phyloP scores from a whole-genome alignment of 164 flowering plant species.

The Aristolochia californica region DNA sequence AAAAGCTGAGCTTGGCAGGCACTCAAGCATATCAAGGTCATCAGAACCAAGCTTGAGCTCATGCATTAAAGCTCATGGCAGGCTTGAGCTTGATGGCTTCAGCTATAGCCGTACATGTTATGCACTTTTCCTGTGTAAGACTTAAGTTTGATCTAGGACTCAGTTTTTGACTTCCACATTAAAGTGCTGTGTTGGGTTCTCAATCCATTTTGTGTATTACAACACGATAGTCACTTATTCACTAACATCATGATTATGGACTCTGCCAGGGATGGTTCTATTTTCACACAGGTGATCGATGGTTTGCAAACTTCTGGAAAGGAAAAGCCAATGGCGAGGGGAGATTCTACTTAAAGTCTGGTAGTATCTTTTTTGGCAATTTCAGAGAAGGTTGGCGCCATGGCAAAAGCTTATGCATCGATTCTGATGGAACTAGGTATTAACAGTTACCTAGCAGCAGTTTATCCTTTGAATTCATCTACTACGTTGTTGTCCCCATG shows the following conservation, averaged over 20 bases:
- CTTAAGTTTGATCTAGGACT: too few relatives aligned
- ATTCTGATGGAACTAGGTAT: conserved; percentile 66
- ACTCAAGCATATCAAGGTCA: too few relatives aligned
- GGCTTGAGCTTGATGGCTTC: too few relatives aligned
- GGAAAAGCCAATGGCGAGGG: conserved; percentile 95
- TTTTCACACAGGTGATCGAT: conserved; percentile 84
- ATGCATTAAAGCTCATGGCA: too few relatives aligned
- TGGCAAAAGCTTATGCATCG: conserved; percentile 62
- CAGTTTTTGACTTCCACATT: too few relatives aligned
- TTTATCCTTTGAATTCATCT: neutral
- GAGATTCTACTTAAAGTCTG: conserved; percentile 77
- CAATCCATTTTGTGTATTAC: too few relatives aligned
- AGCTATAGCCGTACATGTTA: too few relatives aligned
- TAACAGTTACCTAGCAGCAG: neutral
- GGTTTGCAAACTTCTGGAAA: conserved; percentile 98
- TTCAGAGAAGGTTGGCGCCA: conserved; percentile 90
- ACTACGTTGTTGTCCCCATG: neutral
- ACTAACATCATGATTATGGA: neutral
- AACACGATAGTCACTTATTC: neutral
- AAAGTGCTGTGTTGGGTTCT: too few relatives aligned
- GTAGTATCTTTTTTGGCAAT: conserved; percentile 76
- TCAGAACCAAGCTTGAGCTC: too few relatives aligned
- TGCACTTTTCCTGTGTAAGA: too few relatives aligned
- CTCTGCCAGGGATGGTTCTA: conserved; percentile 72
- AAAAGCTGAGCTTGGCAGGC: too few relatives aligned